Base-by-base conservation (phyloP, 2,329 filamentous ascomycete genomes). In the Xylaria sp. region DNA sequence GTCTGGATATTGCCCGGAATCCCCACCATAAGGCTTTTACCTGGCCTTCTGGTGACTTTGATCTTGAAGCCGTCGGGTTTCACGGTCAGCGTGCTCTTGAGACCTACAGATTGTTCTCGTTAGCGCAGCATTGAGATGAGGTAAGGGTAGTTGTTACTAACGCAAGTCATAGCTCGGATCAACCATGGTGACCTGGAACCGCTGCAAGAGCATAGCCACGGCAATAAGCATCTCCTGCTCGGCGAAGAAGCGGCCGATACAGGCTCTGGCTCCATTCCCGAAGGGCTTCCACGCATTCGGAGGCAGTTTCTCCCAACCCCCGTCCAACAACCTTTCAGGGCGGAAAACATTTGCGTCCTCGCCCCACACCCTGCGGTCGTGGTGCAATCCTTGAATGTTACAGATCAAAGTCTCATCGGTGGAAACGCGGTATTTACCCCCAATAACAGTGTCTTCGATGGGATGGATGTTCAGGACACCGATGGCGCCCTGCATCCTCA, bases 51-150 rank as follows among this genome's bases (percentile, higher is more conserved):
- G 76, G 72, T 81, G 1, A 88, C 88, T 48, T 85, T 84, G 80
- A 92, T 90, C 61, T 83, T 82, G 74, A 93, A 89, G 60, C 87
- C 84, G 40, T 89, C 86, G 1, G 88, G 89, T 78, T 91, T 91
- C 74, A 90, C 81, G 0, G 88, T 91, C 47, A 91, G 77, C 0
- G 86, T 87, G 69, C 85, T 81, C 73, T 87, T 84, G 71, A 89
- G 42, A 27, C 50, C 68, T 69, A 12, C 35, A 6, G 27, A 47
- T 18, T 47, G 16, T 23, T 12, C 53, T 60, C 13, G 29, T 67
- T 8, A 67, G 48, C 32, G 37, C 13, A 42, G 21, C 1, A 29
- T 5, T 18, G 2, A 16, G 16, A 60, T 16, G 5, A 23, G 25
- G 32, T 5, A 5, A 21, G n/a, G 6, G 27, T 25, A 32, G 25